Evolutionary conservation across 768 basidiomycete genomes (phyloP).

Genomic region (Phaeotremella fagi): DNA sequence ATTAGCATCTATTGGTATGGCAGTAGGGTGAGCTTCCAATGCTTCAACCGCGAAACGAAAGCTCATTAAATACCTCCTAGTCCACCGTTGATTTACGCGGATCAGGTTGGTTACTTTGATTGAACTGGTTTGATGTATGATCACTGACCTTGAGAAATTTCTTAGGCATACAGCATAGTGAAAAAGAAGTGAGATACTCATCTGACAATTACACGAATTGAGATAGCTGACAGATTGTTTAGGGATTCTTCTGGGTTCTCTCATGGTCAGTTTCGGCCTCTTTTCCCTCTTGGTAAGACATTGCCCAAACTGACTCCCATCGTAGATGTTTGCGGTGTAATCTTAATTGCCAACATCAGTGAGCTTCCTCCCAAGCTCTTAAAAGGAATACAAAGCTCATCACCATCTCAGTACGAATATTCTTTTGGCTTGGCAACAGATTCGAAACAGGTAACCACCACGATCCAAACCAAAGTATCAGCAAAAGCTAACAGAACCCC

Average conservation of each 20-base stretch:
- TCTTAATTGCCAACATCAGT: slow-evolving; percentile 46
- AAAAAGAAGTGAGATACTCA: slow-evolving; percentile 38
- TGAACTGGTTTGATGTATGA: background rate
- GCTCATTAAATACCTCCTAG: slow-evolving; percentile 16
- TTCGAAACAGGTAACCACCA: slow-evolving; percentile 43
- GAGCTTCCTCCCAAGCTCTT: background rate
- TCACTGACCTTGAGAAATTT: slow-evolving; percentile 3
- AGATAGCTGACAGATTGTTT: background rate
- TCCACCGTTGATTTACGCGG: slow-evolving; percentile 45
- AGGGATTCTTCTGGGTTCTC: slow-evolving; percentile 49
- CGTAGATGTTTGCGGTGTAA: slow-evolving; percentile 44
- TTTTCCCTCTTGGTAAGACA: background rate
- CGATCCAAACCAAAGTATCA: background rate
- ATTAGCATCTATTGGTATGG: slow-evolving; percentile 31
- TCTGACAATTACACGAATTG: background rate
- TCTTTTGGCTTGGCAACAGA: slow-evolving; percentile 47
- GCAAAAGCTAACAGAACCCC: background rate
- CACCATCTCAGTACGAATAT: slow-evolving; percentile 27
- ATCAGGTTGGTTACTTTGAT: slow-evolving; percentile 34
- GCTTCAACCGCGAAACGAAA: background rate
- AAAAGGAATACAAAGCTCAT: background rate
- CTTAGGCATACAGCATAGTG: slow-evolving; percentile 41
- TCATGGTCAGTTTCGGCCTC: slow-evolving; percentile 26
- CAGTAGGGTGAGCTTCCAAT: slow-evolving; percentile 23
- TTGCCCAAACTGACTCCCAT: background rate